Conservation (phyloP, 164 flowering plant genomes). For the Chloranthus sessilifolius region DNA sequence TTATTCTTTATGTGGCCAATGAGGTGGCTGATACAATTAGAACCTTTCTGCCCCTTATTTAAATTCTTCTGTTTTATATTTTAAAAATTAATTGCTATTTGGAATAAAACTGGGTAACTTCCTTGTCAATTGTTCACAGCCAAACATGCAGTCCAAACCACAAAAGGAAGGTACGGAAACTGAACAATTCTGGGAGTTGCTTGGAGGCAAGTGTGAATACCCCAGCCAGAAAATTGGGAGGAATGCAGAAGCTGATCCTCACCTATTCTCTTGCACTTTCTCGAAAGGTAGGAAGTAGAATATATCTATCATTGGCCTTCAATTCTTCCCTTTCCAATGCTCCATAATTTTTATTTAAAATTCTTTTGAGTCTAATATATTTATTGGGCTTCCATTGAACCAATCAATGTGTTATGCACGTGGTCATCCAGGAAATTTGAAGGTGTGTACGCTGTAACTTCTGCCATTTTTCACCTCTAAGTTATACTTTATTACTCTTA, state of each 20-base stretch:
- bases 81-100: too few species aligned
- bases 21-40: too few species aligned
- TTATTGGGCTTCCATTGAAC: constrained; percentile 14
- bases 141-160: constrained; percentile 68
- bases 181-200: constrained; percentile 86
- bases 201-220: constrained; percentile 89
- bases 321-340: not conserved
- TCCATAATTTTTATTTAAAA: not conserved
- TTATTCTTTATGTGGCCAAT: too few species aligned
- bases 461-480: constrained; percentile 1
- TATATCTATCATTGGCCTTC: constrained; percentile 1
- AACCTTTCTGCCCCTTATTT: too few species aligned
- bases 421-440: constrained; percentile 61
- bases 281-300: constrained; percentile 45
- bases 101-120: too few species aligned
- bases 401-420: constrained; percentile 13
- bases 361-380: constrained; percentile 9
- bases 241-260: constrained; percentile 84
- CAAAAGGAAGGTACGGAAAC: constrained; percentile 90
- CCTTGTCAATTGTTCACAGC: constrained; percentile 44
- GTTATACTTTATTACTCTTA: constrained; percentile 1
- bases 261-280: constrained; percentile 74
- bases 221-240: constrained; percentile 72
- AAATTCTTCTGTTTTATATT: too few species aligned
- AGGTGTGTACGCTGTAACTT: constrained; percentile 44